Conservation (phyloP, 768 basidiomycete species). For the Pulveroboletus sp. region DNA sequence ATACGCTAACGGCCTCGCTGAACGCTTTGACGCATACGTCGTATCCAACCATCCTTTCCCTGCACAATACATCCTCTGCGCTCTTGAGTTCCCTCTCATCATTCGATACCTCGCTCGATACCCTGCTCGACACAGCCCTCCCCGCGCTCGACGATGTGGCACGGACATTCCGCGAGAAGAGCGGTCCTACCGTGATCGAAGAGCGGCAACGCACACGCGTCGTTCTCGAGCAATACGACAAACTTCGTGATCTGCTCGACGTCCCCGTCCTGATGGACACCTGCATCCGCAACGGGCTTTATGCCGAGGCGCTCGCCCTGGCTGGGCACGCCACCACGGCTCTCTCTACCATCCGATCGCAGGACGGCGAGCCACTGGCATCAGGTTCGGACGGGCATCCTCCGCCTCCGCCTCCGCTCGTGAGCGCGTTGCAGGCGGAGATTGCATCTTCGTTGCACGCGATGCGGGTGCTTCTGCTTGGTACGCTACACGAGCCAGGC, state of each 20-base stretch:
- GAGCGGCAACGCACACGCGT: conserved; percentile 74
- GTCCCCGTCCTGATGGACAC: conserved; percentile 89
- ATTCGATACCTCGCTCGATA: conserved; percentile 69
- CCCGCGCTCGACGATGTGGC: conserved; percentile 77
- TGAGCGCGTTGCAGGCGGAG: conserved; percentile 58
- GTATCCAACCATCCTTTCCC: conserved; percentile 88
- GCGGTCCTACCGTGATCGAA: conserved; percentile 64
- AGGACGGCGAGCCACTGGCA: conserved; percentile 28
- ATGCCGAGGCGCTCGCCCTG: conserved; percentile 87
- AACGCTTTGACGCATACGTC: conserved; percentile 89
- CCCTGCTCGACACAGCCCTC: conserved; percentile 62
- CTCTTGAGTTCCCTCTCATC: conserved; percentile 71
- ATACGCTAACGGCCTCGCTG: conserved; percentile 84
- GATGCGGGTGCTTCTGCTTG: conserved; percentile 78
- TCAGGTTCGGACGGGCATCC: conserved; percentile 43
- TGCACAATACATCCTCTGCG: conserved; percentile 76
- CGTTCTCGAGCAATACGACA: conserved; percentile 94
- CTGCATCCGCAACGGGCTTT: conserved; percentile 90
- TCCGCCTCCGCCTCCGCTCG: conserved; percentile 21
- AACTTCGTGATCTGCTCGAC: conserved; percentile 88
- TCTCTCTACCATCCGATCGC: conserved; percentile 38
- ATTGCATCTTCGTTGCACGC: conserved; percentile 59
- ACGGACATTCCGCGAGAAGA: conserved; percentile 65
- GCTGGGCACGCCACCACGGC: conserved; percentile 65
- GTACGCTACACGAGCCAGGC: conserved; percentile 76